Evolutionary conservation across 2,329 filamentous ascomycete species (phyloP).

Genomic region (Ophiostoma australiae): DNA sequence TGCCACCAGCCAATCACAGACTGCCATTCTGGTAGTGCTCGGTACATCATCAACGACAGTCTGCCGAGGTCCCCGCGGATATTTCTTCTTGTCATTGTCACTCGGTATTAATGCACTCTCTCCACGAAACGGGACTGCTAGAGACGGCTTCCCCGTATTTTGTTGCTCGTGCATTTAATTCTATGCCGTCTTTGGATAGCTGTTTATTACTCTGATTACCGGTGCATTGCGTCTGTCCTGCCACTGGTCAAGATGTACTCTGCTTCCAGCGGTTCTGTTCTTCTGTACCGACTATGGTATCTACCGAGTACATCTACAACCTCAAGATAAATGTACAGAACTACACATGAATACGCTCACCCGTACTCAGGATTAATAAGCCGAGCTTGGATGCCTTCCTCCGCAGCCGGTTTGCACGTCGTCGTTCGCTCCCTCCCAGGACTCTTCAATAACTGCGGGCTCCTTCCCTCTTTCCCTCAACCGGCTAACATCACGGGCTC

Average conservation of each 20-base stretch:
- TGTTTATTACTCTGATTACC: neutral
- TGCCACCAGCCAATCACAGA: neutral
- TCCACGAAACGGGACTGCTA: neutral
- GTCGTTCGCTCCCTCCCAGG: neutral
- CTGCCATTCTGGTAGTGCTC: neutral
- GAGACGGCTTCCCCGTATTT: neutral
- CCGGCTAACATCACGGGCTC: neutral
- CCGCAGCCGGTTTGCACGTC: neutral
- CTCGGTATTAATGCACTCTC: neutral
- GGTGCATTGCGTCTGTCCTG: no score
- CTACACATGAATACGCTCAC: no score
- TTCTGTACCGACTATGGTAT: no score
- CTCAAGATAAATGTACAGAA: no score
- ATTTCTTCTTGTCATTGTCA: no score
- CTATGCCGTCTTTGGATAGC: neutral
- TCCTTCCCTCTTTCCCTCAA: neutral
- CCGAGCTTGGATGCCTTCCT: neutral
- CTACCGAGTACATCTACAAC: no score
- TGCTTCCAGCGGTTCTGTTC: no score
- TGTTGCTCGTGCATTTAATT: neutral
- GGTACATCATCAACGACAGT: constrained; percentile 10
- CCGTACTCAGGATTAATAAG: neutral
- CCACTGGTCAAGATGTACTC: no score
- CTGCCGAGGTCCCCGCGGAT: constrained; percentile 19
- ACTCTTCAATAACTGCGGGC: neutral